phyloP scores from a whole-genome alignment of 2,329 filamentous ascomycete genomes.

The Penicillium sp. region DNA sequence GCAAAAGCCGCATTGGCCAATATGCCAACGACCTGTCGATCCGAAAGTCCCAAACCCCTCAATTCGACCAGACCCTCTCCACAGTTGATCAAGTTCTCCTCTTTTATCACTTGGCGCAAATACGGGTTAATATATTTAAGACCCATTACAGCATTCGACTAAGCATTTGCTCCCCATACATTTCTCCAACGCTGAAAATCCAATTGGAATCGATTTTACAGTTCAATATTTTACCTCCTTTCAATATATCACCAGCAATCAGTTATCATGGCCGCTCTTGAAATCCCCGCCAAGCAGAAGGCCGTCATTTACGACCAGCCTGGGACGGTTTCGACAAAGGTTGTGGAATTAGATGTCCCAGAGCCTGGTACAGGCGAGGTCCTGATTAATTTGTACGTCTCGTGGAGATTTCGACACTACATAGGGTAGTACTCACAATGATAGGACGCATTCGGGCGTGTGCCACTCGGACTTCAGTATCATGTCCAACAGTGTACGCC shows the following conservation, averaged over 20 bases:
- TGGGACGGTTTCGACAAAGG: slow-evolving; percentile 61
- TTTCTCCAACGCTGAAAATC: neutral
- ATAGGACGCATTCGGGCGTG: slow-evolving; percentile 60
- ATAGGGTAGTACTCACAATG: neutral
- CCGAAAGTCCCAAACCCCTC: neutral
- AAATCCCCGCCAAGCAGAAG: slow-evolving; percentile 60
- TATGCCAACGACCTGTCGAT: neutral
- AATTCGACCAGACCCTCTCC: neutral
- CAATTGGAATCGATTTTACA: neutral
- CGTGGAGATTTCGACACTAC: neutral
- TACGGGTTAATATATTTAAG: neutral
- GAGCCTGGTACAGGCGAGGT: slow-evolving; percentile 63
- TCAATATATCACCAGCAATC: neutral
- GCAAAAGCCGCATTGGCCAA: neutral
- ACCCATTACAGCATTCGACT: neutral
- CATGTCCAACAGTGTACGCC: slow-evolving; percentile 45
- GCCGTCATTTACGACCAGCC: slow-evolving; percentile 64
- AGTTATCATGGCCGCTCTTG: slow-evolving; percentile 33
- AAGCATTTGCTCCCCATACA: neutral
- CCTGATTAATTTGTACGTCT: slow-evolving; percentile 58
- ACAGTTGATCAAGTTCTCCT: neutral
- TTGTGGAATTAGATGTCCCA: slow-evolving; percentile 62
- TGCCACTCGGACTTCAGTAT: slow-evolving; percentile 62
- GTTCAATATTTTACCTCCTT: neutral
- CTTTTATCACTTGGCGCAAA: neutral